phyloP scores from a whole-genome alignment of 192 early-diverging fungal species.

The Mortierella alpina region DNA sequence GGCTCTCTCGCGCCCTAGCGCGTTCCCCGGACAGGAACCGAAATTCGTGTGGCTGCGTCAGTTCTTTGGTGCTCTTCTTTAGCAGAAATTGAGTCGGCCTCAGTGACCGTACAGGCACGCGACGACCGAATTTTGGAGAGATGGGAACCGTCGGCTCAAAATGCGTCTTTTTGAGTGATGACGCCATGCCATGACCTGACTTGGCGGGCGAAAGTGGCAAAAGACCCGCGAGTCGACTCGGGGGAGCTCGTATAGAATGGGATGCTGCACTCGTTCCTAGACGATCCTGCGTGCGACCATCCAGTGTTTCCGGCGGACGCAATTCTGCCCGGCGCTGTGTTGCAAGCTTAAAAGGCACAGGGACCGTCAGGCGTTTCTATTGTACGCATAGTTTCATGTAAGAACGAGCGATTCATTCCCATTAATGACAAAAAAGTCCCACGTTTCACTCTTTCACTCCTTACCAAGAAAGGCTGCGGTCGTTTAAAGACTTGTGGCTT shows the following conservation, averaged over 20 bases:
- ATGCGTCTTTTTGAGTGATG: neutral
- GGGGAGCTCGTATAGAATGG: neutral
- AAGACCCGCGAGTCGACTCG: slow-evolving; percentile 28
- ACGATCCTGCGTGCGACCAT: neutral
- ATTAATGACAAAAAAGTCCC: neutral
- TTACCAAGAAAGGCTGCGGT: slow-evolving; percentile 16
- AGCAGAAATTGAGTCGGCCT: slow-evolving; percentile 23
- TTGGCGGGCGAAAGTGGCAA: slow-evolving; percentile 8
- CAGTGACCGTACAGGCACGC: slow-evolving; percentile 9
- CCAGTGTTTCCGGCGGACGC: neutral
- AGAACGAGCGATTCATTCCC: neutral
- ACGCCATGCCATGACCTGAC: neutral
- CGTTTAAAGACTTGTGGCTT: neutral
- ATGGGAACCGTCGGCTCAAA: slow-evolving; percentile 29
- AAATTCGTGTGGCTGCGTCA: slow-evolving; percentile 37
- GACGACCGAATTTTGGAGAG: slow-evolving; percentile 34
- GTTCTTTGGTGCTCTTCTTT: slow-evolving; percentile 43
- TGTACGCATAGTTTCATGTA: neutral
- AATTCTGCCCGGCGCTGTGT: slow-evolving; percentile 38
- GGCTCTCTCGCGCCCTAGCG: slow-evolving; percentile 58
- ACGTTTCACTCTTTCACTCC: neutral
- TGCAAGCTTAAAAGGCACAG: slow-evolving; percentile 26
- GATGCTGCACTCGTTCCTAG: neutral
- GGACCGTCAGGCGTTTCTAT: slow-evolving; percentile 31
- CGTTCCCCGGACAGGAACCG: slow-evolving; percentile 61